phyloP scores from a whole-genome alignment of 495 filamentous ascomycete genomes.

The Hypoxylon intermedium region DNA sequence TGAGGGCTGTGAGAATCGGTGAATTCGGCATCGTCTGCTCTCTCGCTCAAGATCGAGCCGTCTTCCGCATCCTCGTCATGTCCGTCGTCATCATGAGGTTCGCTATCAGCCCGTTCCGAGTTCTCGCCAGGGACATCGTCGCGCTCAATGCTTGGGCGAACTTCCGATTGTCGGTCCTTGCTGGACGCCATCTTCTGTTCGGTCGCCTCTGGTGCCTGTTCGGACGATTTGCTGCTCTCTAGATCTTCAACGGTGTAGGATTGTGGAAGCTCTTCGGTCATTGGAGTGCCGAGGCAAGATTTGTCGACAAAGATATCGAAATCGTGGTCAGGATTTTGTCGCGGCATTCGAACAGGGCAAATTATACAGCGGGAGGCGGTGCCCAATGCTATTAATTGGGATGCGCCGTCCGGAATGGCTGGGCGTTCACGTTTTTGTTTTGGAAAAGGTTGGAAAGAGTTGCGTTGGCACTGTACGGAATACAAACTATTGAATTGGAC shows the following conservation, averaged over 20 bases:
- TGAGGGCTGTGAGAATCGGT: conserved; percentile 28
- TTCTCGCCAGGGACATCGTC: conserved; percentile 12
- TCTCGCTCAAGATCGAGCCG: conserved; percentile 45
- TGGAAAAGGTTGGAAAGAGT: conserved; percentile 10
- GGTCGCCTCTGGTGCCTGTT: conserved; percentile 6
- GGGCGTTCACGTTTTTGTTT: conserved; percentile 9
- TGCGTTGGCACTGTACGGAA: conserved; percentile 24
- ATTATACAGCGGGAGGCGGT: background rate
- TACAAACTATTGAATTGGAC: conserved; percentile 17
- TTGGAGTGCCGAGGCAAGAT: conserved; percentile 48
- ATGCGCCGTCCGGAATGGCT: background rate
- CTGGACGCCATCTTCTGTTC: conserved; percentile 6
- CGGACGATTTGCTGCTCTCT: conserved; percentile 2
- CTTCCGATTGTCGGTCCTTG: conserved; percentile 1
- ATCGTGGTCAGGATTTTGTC: conserved; percentile 41
- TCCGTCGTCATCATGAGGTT: background rate
- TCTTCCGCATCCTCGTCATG: conserved; percentile 34
- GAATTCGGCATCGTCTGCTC: conserved; percentile 38
- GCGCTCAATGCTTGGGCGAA: conserved; percentile 26
- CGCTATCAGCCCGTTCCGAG: conserved; percentile 8
- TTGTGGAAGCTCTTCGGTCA: conserved; percentile 38
- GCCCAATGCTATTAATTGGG: conserved; percentile 6
- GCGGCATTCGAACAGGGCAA: conserved; percentile 29
- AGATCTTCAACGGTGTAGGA: conserved; percentile 20
- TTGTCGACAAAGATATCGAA: conserved; percentile 55